Evolutionary conservation across 176 grass and related monocot species (phyloP), one percentile per base, ranked within the genome.

Genomic region (Raddia distichophylla): DNA sequence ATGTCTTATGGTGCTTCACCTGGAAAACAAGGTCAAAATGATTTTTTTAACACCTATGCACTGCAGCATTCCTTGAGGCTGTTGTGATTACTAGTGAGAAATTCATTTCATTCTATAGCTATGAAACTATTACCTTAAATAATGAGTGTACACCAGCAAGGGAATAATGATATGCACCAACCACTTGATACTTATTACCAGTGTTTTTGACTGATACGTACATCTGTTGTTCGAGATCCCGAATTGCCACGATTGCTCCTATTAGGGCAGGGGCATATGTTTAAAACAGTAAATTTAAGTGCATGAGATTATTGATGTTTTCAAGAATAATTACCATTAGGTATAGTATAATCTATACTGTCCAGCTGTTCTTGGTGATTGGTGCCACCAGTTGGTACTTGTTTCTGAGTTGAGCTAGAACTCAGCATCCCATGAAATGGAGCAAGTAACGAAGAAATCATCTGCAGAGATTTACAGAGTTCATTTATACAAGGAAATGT

Each of bases 201-300:
- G 58, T 73, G 56, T 64, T 79, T 86, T 95, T 91, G 44, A 92
- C 64, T 67, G 90, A 86, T 73, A 89, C 80, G 71, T 95, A 95
- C 93, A 92, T 84, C 75, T 95, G 93, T 53, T 92, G 90, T 60
- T 88, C 74, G 83, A 95, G 73, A 88, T 95, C 93, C 86, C 84
- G 86, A 76, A 95, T 81, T 64, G 85, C 82, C 67, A 95, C 90
- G 69, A 95, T 90, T 84, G 93, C 87, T 81, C 93, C 90, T 95
- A 61, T 88, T 86, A 74, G 64, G 59, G 58, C 82, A 91, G 46
- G 55, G 68, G 45, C 60, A 63, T 9, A 35, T 22, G 52, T 40
- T 85, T 88, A 76, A 34, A 10, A 83, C 8, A 75, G 47, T n/a
- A 7, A 49, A 80, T 75, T 82, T 78, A 63, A 75, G 64, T 75